These are phyloP conservation scores for Penicillium sclerotigenum DNA, from an alignment of 2,329 filamentous ascomycete genomes.

Conservation along the genomic window DNA sequence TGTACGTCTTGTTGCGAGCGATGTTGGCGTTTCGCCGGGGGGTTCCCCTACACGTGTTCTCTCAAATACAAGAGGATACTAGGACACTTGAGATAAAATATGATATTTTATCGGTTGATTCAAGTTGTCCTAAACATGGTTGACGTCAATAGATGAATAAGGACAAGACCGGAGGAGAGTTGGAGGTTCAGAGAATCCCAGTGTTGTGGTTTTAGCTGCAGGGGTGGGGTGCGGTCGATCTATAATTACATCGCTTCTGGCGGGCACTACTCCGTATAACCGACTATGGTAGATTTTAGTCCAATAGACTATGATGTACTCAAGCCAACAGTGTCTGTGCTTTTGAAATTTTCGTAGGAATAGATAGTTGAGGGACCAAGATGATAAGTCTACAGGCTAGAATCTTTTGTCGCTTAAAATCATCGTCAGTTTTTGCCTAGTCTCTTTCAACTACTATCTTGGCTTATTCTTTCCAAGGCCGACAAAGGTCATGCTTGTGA, in stretches of 20 bases:
- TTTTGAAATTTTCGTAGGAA: background rate
- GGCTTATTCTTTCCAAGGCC: background rate
- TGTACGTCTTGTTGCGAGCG: background rate
- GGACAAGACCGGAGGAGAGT: constrained; percentile 7
- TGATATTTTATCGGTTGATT: background rate
- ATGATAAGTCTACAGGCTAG: background rate
- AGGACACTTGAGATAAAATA: background rate
- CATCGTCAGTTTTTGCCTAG: constrained; percentile 1
- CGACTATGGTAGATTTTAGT: constrained; percentile 5
- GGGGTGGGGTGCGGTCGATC: constrained; percentile 25
- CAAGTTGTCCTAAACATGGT: constrained; percentile 1
- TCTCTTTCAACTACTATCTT: background rate
- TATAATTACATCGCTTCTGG: constrained; percentile 29
- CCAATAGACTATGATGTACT: constrained; percentile 2
- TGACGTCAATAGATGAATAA: constrained; percentile 5
- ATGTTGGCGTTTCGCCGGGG: background rate
- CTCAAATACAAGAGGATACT: background rate
- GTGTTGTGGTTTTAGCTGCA: constrained; percentile 35
- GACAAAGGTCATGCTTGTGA: background rate
- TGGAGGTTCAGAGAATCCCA: constrained; percentile 25
- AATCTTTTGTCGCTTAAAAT: background rate
- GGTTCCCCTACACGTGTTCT: background rate
- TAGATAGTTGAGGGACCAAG: background rate
- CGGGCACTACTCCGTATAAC: constrained; percentile 8
- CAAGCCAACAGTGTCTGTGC: constrained; percentile 9